phyloP scores from a whole-genome alignment of 257 asterid genomes.

The Plantago ovata region DNA sequence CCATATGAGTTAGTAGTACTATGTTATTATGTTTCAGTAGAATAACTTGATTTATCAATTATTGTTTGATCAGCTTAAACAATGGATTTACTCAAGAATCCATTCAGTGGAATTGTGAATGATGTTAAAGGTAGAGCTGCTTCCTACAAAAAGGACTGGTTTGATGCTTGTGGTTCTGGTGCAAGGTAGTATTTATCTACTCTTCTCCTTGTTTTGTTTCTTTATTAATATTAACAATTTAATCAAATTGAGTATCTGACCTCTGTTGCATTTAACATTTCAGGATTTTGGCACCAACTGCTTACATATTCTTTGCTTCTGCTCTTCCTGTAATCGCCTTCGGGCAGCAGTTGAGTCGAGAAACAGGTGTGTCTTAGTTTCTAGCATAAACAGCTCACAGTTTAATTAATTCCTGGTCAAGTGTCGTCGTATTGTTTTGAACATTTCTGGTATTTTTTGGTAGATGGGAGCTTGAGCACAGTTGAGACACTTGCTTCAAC shows the following conservation, averaged over 20 bases:
- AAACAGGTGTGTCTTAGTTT: constrained; percentile 52
- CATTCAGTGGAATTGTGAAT: constrained; percentile 36
- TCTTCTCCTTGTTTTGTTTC: constrained; percentile 1
- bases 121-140: constrained; percentile 50
- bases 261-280: not conserved
- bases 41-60: not conserved
- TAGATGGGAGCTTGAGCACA: constrained; percentile 81
- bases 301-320: constrained; percentile 66
- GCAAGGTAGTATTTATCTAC: constrained; percentile 28
- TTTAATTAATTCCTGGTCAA: too few relatives aligned
- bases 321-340: constrained; percentile 62
- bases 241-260: not conserved
- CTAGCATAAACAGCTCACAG: too few relatives aligned
- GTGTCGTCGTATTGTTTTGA: not conserved
- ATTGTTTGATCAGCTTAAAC: constrained; percentile 18
- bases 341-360: constrained; percentile 65
- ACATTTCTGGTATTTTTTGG: constrained; percentile 11
- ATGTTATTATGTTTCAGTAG: not conserved
- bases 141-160: constrained; percentile 60
- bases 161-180: constrained; percentile 40
- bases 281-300: constrained; percentile 63
- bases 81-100: constrained; percentile 40
- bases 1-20: not conserved
- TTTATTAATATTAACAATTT: not conserved
- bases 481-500: constrained; percentile 86